Conservation (phyloP, 768 basidiomycete genomes). For the Agaricus blazei region DNA sequence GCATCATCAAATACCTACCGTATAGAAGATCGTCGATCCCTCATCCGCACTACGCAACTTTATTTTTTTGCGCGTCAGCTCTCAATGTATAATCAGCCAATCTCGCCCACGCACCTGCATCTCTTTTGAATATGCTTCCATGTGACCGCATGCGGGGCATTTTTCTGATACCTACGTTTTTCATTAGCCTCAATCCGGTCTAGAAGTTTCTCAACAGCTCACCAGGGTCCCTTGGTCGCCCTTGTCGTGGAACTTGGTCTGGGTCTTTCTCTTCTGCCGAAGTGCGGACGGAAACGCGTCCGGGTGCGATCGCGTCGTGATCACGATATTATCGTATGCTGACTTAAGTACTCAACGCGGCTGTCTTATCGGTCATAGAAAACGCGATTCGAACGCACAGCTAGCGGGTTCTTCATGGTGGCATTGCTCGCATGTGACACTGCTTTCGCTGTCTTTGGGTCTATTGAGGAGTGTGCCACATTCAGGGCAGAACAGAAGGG, state of each 20-base stretch:
- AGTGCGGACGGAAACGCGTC: constrained; percentile 92
- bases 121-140: constrained; percentile 84
- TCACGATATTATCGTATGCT: constrained; percentile 93
- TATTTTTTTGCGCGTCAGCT: constrained; percentile 7
- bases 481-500: constrained; percentile 88
- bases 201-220: constrained; percentile 11
- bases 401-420: constrained; percentile 80
- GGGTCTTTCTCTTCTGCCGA: constrained; percentile 83
- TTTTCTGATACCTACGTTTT: constrained; percentile 74
- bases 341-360: background rate
- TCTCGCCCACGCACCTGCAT: constrained; percentile 55
- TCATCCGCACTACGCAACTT: constrained; percentile 90
- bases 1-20: constrained; percentile 45
- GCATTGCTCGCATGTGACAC: constrained; percentile 88
- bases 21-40: constrained; percentile 92
- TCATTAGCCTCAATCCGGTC: background rate
- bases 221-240: constrained; percentile 60
- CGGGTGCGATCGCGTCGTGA: constrained; percentile 86
- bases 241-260: constrained; percentile 72
- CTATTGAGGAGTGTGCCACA: constrained; percentile 88
- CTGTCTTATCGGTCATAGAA: background rate
- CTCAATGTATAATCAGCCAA: background rate
- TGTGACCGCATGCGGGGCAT: constrained; percentile 83
- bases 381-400: constrained; percentile 49
- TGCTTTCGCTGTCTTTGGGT: constrained; percentile 67